These are phyloP conservation scores for Nicotiana noctiflora DNA, from an alignment of 257 asterid genomes.

Conservation along the genomic window DNA sequence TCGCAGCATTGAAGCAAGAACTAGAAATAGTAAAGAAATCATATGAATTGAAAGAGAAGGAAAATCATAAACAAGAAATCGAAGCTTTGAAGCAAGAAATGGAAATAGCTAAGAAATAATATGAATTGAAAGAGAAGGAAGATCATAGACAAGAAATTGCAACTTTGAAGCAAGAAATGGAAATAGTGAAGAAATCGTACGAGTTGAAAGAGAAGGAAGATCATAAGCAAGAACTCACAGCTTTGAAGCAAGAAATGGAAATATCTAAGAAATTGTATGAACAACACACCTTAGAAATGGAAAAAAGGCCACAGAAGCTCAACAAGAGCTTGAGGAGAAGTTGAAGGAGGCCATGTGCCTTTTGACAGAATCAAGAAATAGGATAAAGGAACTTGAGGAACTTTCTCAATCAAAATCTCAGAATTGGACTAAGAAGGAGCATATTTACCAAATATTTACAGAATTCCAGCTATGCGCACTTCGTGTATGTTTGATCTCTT, in stretches of 20 bases:
- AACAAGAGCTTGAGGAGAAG: no score
- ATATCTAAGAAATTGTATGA: slow-evolving; percentile 16
- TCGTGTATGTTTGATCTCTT: no score
- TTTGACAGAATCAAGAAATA: no score
- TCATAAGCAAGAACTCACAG: slow-evolving; percentile 23
- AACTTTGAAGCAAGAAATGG: slow-evolving; percentile 33
- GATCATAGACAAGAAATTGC: neutral
- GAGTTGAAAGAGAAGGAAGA: slow-evolving; percentile 32
- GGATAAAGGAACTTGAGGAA: no score
- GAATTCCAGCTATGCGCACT: no score
- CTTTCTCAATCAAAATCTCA: no score
- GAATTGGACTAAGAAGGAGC: no score
- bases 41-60: slow-evolving; percentile 7
- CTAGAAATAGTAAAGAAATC: slow-evolving; percentile 12
- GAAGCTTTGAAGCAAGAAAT: slow-evolving; percentile 25
- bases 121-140: slow-evolving; percentile 21
- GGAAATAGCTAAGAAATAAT: slow-evolving; percentile 22
- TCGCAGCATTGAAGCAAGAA: slow-evolving; percentile 22
- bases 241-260: slow-evolving; percentile 28
- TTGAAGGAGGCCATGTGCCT: no score
- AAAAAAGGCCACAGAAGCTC: no score
- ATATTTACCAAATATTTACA: no score
- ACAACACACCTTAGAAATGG: slow-evolving; percentile 16
- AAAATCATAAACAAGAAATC: slow-evolving; percentile 3
- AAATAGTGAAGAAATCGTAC: slow-evolving; percentile 21